Conservation (phyloP, 176 grass and related monocot species). For the Ampelocalamus luodianensis region DNA sequence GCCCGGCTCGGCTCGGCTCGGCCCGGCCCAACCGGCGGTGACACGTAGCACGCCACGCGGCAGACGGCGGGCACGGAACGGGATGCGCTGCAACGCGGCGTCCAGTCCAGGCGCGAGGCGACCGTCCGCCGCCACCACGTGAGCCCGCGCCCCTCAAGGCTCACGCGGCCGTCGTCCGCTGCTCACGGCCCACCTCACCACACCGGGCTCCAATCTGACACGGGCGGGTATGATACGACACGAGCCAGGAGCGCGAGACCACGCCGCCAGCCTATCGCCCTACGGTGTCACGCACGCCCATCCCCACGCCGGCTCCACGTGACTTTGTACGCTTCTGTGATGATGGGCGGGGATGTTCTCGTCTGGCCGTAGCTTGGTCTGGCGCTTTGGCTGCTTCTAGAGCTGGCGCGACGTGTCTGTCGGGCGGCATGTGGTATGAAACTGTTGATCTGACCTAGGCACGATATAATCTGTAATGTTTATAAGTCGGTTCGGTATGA, state of each 20-base stretch:
- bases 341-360: no score
- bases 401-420: no score
- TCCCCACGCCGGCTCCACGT: constrained; percentile 42
- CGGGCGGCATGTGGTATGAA: no score
- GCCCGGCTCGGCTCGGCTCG: no score
- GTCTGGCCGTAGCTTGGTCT: no score
- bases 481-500: no score
- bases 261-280: no score
- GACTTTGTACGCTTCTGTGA: background rate
- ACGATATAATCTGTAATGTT: no score
- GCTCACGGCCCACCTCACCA: background rate
- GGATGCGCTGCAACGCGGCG: background rate
- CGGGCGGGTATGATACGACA: no score
- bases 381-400: background rate
- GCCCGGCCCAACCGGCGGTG: no score
- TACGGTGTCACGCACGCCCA: no score
- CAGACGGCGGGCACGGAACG: background rate
- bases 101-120: background rate
- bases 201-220: background rate
- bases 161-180: background rate
- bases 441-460: no score
- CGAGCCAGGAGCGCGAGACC: background rate
- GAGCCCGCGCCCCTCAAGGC: background rate
- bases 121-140: background rate
- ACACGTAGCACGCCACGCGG: constrained; percentile 43